These are phyloP conservation scores for Porodaedalea pini DNA, from an alignment of 1,284 basidiomycete genomes.

Conservation along the genomic window DNA sequence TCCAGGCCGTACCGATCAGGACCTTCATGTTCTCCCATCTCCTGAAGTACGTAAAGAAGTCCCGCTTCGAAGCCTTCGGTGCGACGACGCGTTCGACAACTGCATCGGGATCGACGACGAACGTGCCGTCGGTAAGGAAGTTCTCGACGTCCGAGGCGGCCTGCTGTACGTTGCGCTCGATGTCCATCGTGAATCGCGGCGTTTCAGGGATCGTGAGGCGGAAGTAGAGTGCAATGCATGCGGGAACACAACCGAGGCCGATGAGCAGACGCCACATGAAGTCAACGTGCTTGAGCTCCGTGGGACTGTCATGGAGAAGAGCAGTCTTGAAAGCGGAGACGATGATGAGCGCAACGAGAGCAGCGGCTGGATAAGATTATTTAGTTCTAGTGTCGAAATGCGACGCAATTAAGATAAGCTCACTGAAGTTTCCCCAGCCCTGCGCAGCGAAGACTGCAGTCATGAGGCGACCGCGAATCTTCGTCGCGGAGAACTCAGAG, in stretches of 20 bases:
- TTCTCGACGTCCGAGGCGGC: conserved; percentile 51
- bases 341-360: conserved; percentile 54
- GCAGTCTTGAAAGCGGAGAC: conserved; percentile 53
- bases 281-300: conserved; percentile 35
- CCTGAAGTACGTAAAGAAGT: conserved; percentile 47
- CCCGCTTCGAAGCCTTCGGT: conserved; percentile 43
- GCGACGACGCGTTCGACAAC: conserved; percentile 41
- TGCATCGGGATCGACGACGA: conserved; percentile 40
- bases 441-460: conserved; percentile 54
- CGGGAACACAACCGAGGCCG: conserved; percentile 51
- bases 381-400: background rate
- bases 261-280: conserved; percentile 47
- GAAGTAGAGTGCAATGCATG: conserved; percentile 50
- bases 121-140: conserved; percentile 42
- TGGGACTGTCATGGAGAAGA: conserved; percentile 38
- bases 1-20: conserved; percentile 46
- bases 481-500: conserved; percentile 61
- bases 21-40: conserved; percentile 44
- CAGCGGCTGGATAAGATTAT: conserved; percentile 35
- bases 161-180: conserved; percentile 59
- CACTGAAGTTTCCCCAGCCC: conserved; percentile 52
- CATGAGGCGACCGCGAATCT: conserved; percentile 54
- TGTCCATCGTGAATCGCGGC: conserved; percentile 69
- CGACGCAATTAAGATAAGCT: conserved; percentile 22
- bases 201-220: conserved; percentile 57